A percentile compares a stretch with the other conserved stretches of the same genome.
Evolutionary conservation across 2,329 filamentous ascomycete species (phyloP).

Genomic region (Aureobasidium leucospermi): DNA sequence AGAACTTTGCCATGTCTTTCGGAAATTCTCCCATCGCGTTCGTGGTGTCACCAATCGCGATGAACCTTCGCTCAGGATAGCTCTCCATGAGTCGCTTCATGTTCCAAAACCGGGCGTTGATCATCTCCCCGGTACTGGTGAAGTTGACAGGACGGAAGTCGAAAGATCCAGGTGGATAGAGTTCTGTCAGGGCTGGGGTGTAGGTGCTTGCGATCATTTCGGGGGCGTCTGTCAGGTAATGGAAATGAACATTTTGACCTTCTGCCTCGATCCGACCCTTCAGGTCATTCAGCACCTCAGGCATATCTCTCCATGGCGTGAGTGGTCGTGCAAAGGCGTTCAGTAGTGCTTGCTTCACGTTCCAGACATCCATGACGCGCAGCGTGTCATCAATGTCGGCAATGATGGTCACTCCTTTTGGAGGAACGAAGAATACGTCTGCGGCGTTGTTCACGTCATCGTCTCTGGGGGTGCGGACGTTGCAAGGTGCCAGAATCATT

Average conservation of each 20-base stretch:
- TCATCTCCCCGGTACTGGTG: constrained; percentile 9
- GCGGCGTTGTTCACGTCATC: neutral
- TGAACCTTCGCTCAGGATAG: constrained; percentile 20
- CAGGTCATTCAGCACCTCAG: constrained; percentile 16
- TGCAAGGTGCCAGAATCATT: neutral
- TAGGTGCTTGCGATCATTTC: constrained; percentile 17
- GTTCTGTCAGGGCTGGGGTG: constrained; percentile 7
- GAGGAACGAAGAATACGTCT: constrained; percentile 14
- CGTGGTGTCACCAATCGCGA: constrained; percentile 23
- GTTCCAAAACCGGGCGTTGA: constrained; percentile 15
- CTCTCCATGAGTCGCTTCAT: constrained; percentile 18
- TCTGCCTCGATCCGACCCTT: neutral
- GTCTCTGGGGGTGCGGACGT: neutral
- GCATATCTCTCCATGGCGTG: constrained; percentile 20
- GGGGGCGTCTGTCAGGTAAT: constrained; percentile 21
- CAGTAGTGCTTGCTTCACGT: constrained; percentile 18
- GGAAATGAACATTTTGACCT: constrained; percentile 20
- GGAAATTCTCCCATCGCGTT: constrained; percentile 18
- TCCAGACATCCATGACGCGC: constrained; percentile 21
- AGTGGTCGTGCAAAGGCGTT: constrained; percentile 17
- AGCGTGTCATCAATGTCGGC: constrained; percentile 24
- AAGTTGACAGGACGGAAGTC: constrained; percentile 21
- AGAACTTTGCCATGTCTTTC: constrained; percentile 14
- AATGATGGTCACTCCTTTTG: constrained; percentile 20
- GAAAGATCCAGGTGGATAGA: constrained; percentile 21